Conservation (phyloP, 169 alveolate species). For the Plasmodium yoelii region DNA sequence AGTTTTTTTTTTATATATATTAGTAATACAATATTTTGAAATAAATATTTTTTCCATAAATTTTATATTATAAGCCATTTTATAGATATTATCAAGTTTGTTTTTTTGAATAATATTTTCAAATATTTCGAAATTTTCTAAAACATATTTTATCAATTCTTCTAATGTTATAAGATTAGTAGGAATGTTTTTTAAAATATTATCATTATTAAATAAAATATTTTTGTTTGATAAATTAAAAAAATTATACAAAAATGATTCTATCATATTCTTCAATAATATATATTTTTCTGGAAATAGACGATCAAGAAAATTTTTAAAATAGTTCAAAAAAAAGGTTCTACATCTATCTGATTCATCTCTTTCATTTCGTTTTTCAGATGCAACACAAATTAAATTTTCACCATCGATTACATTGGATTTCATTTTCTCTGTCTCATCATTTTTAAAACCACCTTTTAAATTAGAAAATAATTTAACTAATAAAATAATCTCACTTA, state of each 20-base stretch:
- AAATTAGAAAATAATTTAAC: slow-evolving; percentile 15
- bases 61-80: slow-evolving; percentile 16
- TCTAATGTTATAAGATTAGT: slow-evolving; percentile 1
- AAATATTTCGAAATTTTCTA: slow-evolving; percentile 8
- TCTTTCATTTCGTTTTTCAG: not conserved
- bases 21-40: slow-evolving; percentile 13
- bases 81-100: slow-evolving; percentile 10
- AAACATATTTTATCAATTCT: slow-evolving; percentile 6
- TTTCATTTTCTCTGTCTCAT: not conserved
- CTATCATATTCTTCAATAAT: slow-evolving; percentile 35
- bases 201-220: slow-evolving; percentile 12
- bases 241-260: slow-evolving; percentile 24
- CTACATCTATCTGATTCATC: slow-evolving; percentile 21
- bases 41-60: slow-evolving; percentile 18
- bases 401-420: not conserved
- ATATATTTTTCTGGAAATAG: not conserved
- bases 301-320: not conserved
- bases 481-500: slow-evolving; percentile 8
- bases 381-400: not conserved
- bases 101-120: slow-evolving; percentile 21
- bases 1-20: slow-evolving; percentile 8
- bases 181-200: slow-evolving; percentile 17
- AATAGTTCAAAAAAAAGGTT: slow-evolving; percentile 19
- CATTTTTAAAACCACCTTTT: not conserved
- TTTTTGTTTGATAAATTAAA: slow-evolving; percentile 24